These are phyloP conservation scores for Pseudopyricularia javanii DNA, from an alignment of 2,329 filamentous ascomycete species.

Conservation along the genomic window DNA sequence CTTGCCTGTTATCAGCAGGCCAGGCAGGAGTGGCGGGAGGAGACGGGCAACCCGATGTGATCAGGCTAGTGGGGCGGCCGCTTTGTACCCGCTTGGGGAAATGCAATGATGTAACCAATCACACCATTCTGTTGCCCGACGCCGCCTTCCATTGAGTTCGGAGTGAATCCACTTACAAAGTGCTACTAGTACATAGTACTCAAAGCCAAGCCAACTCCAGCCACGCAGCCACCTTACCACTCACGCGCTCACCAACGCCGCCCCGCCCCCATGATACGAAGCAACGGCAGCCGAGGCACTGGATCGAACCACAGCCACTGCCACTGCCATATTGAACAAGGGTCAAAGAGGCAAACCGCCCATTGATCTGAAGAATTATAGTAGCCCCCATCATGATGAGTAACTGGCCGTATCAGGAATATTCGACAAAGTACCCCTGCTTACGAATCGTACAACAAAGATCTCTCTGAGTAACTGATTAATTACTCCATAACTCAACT, in stretches of 20 bases:
- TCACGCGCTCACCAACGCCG: neutral
- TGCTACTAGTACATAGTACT: neutral
- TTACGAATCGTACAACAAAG: no score
- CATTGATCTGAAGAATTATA: no score
- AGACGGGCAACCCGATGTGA: neutral
- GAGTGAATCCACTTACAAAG: neutral
- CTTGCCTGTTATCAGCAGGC: neutral
- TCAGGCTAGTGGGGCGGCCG: neutral
- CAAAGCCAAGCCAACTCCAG: neutral
- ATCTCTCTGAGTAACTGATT: no score
- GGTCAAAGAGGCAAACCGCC: no score
- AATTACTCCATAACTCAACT: no score
- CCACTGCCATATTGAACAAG: no score
- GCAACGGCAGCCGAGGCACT: no score
- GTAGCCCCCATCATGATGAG: no score
- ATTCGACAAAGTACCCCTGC: no score
- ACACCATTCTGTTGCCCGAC: neutral
- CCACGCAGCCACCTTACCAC: neutral
- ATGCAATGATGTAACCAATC: neutral
- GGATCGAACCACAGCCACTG: no score
- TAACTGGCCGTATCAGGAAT: no score
- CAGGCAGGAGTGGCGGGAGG: neutral
- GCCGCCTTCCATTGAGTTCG: neutral
- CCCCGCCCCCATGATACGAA: neutral
- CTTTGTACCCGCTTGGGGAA: neutral